Conservation (phyloP, 2,329 filamentous ascomycete genomes). For the Furcasterigmium sp. region DNA sequence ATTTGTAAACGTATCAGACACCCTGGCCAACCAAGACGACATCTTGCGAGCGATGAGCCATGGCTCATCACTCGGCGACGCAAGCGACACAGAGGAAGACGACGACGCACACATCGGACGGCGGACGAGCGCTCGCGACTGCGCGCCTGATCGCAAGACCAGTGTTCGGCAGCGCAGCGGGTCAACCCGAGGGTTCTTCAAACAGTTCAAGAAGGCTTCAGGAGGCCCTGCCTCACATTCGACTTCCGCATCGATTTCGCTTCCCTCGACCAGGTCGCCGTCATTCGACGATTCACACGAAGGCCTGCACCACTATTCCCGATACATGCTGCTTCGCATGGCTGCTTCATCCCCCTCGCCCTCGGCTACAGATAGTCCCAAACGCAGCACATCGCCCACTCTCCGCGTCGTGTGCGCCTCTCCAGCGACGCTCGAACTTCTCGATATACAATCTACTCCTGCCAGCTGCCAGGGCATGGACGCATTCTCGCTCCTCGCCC, state of each 20-base stretch:
- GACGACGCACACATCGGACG: constrained; percentile 1
- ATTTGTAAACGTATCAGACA: constrained; percentile 52
- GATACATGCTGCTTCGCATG: neutral
- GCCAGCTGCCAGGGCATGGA: constrained; percentile 37
- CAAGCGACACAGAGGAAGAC: constrained; percentile 3
- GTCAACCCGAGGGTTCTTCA: constrained; percentile 26
- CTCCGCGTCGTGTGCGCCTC: constrained; percentile 43
- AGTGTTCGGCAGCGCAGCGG: constrained; percentile 8
- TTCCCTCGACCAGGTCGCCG: neutral
- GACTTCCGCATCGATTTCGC: constrained; percentile 7
- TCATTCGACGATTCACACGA: neutral
- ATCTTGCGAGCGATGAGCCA: constrained; percentile 42
- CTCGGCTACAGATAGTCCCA: neutral
- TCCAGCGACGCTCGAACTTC: constrained; percentile 37
- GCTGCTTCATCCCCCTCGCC: neutral
- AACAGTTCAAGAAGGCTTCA: constrained; percentile 21
- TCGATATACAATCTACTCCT: constrained; percentile 29
- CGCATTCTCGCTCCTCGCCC: constrained; percentile 48
- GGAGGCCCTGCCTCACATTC: neutral
- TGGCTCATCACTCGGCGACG: constrained; percentile 15
- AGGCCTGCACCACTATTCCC: neutral
- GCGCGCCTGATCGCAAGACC: constrained; percentile 7
- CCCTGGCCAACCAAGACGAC: constrained; percentile 43
- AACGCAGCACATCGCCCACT: neutral
- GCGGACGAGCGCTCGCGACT: constrained; percentile 6